phyloP scores from a whole-genome alignment of 495 filamentous ascomycete species.

The Xylaria scruposa region DNA sequence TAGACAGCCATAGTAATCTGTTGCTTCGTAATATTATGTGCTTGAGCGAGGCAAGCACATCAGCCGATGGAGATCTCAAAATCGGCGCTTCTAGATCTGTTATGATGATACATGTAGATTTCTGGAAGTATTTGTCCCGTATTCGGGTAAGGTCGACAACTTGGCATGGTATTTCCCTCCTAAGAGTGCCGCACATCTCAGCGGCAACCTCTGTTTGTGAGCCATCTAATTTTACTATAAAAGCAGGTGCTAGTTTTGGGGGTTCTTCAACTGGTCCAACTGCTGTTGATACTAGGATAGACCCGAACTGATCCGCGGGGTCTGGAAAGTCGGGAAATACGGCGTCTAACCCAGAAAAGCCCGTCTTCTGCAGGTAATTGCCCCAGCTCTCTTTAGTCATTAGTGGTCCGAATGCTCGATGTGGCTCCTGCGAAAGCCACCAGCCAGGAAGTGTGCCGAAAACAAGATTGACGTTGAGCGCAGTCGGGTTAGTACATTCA shows the following conservation, averaged over 20 bases:
- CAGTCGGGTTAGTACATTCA: slow-evolving; percentile 46
- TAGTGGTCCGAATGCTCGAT: slow-evolving; percentile 41
- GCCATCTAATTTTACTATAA: not conserved
- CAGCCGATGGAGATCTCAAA: slow-evolving; percentile 5
- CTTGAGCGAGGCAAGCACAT: slow-evolving; percentile 19
- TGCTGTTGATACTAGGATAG: slow-evolving; percentile 19
- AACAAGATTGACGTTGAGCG: slow-evolving; percentile 39
- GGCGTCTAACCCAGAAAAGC: slow-evolving; percentile 54
- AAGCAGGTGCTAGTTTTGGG: not conserved
- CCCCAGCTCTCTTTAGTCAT: slow-evolving; percentile 46
- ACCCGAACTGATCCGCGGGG: slow-evolving; percentile 17
- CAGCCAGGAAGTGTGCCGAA: slow-evolving; percentile 50
- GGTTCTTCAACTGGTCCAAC: not conserved
- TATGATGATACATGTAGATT: slow-evolving; percentile 25
- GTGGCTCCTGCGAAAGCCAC: slow-evolving; percentile 52
- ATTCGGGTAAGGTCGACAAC: slow-evolving; percentile 6
- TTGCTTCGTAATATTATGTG: slow-evolving; percentile 27
- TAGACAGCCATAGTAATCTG: slow-evolving; percentile 46
- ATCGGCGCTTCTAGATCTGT: slow-evolving; percentile 22
- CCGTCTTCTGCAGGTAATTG: slow-evolving; percentile 36
- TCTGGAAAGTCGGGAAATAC: slow-evolving; percentile 27
- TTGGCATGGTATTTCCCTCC: not conserved
- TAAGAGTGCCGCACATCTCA: not conserved
- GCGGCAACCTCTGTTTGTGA: slow-evolving; percentile 1
- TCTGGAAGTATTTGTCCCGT: slow-evolving; percentile 1